Evolutionary conservation across 495 filamentous ascomycete species (phyloP).

Genomic region (Xylaria longipes): DNA sequence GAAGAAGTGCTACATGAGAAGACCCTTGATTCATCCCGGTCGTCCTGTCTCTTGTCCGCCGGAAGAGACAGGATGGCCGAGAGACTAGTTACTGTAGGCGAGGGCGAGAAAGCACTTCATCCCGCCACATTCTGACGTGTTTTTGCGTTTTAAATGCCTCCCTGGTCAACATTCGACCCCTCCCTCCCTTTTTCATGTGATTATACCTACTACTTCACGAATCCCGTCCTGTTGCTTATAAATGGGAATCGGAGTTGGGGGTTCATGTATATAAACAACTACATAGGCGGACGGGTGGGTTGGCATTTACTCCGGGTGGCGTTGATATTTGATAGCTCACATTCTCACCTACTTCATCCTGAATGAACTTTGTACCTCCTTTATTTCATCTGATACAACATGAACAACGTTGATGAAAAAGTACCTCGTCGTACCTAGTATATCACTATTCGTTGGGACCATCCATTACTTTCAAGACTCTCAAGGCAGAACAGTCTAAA

Average conservation of each 20-base stretch:
- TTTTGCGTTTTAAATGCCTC: neutral
- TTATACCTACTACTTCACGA: neutral
- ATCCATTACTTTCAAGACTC: neutral
- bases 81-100: neutral
- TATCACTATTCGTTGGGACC: neutral
- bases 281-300: neutral
- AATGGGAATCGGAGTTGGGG: neutral
- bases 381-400: neutral
- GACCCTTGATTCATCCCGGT: neutral
- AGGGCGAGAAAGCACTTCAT: slow-evolving; percentile 15
- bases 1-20: neutral
- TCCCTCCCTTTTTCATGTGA: neutral
- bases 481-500: neutral
- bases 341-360: neutral
- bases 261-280: neutral
- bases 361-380: neutral
- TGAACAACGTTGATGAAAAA: neutral
- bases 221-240: neutral
- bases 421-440: neutral
- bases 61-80: slow-evolving; percentile 9
- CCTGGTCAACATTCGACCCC: neutral
- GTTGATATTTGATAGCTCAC: neutral
- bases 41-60: neutral
- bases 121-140: slow-evolving; percentile 19
- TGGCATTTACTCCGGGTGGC: neutral